These are phyloP conservation scores for Chrysanthemum seticuspe DNA, from an alignment of 129 eudicot species.

Conservation along the genomic window DNA sequence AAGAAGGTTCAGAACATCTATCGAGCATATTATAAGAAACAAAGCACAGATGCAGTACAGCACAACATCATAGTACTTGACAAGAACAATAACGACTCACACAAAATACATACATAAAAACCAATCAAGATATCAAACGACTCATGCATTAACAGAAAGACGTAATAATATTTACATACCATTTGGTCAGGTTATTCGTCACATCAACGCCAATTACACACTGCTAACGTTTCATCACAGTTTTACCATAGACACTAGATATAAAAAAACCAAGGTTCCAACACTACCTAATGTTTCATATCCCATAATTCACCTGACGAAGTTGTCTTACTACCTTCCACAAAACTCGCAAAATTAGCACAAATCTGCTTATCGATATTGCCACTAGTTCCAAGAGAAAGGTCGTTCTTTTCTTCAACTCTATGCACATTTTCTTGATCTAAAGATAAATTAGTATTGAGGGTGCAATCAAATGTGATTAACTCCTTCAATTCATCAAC, in stretches of 20 bases:
- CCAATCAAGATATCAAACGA: background rate
- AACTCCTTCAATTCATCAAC: too few relatives aligned
- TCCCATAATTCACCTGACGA: background rate
- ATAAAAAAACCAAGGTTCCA: background rate
- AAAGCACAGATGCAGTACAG: too few relatives aligned
- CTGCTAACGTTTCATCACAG: background rate
- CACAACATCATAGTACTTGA: background rate
- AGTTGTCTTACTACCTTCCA: constrained; percentile 27
- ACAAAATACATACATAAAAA: too few relatives aligned
- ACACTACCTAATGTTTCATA: background rate
- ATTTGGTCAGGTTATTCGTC: background rate
- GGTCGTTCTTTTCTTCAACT: constrained; percentile 24
- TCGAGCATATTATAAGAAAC: too few relatives aligned
- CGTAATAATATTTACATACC: constrained; percentile 4
- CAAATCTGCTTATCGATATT: constrained; percentile 44
- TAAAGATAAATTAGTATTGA: too few relatives aligned
- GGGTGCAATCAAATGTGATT: too few relatives aligned
- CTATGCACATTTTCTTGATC: constrained; percentile 3
- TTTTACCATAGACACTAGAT: background rate
- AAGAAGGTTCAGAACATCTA: too few relatives aligned
- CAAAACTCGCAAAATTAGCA: constrained; percentile 49
- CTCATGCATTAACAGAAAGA: background rate
- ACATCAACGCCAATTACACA: background rate
- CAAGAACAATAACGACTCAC: too few relatives aligned
- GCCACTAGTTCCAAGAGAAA: constrained; percentile 11